Evolutionary conservation across 192 early-diverging fungal species (phyloP).

Genomic region (Chytriomyces hyalinus): DNA sequence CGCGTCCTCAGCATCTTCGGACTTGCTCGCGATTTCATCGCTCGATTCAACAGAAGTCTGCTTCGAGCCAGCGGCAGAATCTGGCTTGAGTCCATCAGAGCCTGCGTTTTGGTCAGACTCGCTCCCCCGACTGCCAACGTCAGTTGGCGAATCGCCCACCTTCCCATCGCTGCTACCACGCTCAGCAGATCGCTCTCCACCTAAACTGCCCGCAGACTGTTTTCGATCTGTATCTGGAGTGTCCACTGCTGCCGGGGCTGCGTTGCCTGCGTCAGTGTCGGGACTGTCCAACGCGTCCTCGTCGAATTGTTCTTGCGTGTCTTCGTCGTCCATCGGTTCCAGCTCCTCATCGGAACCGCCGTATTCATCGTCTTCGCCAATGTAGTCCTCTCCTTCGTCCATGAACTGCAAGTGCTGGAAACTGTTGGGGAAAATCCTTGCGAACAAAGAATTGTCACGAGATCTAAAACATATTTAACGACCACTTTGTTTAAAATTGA

Average conservation of each 20-base stretch:
- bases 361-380: conserved; percentile 22
- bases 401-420: not conserved
- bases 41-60: not conserved
- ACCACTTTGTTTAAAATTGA: too few relatives aligned
- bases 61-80: too few relatives aligned
- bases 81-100: too few relatives aligned
- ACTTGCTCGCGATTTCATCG: not conserved
- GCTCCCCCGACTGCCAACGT: too few relatives aligned
- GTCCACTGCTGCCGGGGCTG: not conserved
- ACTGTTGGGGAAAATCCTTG: not conserved
- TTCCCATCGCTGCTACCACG: too few relatives aligned
- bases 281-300: not conserved
- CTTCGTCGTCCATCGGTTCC: not conserved
- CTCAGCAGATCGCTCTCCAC: not conserved
- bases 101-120: too few relatives aligned
- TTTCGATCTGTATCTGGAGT: not conserved
- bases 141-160: too few relatives aligned
- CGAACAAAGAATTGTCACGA: too few relatives aligned
- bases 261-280: not conserved
- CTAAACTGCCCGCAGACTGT: not conserved
- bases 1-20: not conserved
- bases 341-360: conserved; percentile 11
- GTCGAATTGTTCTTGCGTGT: not conserved
- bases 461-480: too few relatives aligned
- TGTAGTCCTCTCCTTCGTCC: conserved; percentile 1